Conservation (phyloP, 2,329 filamentous ascomycete genomes). For the Stylonectria norvegica region DNA sequence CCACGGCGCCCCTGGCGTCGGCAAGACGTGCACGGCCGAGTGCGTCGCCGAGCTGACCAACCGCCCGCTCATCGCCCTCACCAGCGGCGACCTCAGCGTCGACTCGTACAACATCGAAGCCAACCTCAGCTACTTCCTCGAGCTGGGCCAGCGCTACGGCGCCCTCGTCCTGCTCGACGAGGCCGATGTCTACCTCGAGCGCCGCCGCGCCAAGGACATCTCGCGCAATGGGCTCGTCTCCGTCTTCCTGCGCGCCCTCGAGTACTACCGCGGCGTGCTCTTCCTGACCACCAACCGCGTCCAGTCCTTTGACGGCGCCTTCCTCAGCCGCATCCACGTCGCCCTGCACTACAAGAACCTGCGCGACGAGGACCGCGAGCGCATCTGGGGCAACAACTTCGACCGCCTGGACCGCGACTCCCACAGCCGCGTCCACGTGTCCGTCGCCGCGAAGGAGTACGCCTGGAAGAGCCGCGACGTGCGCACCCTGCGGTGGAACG, state of each 20-base stretch:
- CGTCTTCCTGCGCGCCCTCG: constrained; percentile 48
- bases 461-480: constrained; percentile 37
- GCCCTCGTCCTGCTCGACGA: constrained; percentile 57
- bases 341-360: constrained; percentile 45
- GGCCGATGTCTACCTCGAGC: constrained; percentile 58
- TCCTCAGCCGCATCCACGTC: constrained; percentile 48
- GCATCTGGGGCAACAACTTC: constrained; percentile 46
- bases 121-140: constrained; percentile 46
- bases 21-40: constrained; percentile 56
- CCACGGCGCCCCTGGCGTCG: constrained; percentile 52
- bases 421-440: constrained; percentile 35
- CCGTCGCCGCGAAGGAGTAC: constrained; percentile 38
- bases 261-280: constrained; percentile 49
- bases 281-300: constrained; percentile 52
- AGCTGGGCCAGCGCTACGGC: constrained; percentile 47
- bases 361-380: constrained; percentile 39
- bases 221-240: constrained; percentile 47
- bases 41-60: constrained; percentile 50
- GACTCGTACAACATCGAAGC: constrained; percentile 37
- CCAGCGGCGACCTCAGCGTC: constrained; percentile 46
- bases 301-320: constrained; percentile 45
- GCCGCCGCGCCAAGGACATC: constrained; percentile 43
- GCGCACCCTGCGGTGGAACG: constrained; percentile 39
- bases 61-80: constrained; percentile 50
- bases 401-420: constrained; percentile 44